These are phyloP conservation scores for Fusarium sp. DNA, from an alignment of 2,329 filamentous ascomycete genomes.

Conservation along the genomic window DNA sequence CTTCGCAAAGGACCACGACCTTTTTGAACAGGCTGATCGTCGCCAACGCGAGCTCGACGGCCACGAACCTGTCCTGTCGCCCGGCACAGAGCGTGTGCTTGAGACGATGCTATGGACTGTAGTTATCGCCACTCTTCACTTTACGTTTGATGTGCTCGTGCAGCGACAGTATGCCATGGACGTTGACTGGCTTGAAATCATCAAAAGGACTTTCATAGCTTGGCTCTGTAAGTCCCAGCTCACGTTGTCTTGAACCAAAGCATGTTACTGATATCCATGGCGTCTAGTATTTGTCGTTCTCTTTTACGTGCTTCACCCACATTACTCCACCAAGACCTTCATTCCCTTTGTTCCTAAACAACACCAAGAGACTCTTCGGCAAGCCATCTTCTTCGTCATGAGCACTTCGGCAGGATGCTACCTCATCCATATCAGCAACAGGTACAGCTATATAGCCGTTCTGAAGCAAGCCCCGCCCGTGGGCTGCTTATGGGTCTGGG, in stretches of 20 bases:
- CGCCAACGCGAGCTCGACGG: constrained; percentile 51
- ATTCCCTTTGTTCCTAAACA: constrained; percentile 61
- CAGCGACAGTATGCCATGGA: constrained; percentile 81
- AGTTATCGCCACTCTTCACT: constrained; percentile 76
- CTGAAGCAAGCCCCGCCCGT: constrained; percentile 93
- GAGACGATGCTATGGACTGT: constrained; percentile 69
- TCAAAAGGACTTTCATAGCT: constrained; percentile 63
- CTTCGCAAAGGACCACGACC: constrained; percentile 72
- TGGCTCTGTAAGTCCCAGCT: constrained; percentile 59
- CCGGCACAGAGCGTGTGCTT: constrained; percentile 62
- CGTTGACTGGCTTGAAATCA: constrained; percentile 68
- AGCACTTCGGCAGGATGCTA: constrained; percentile 77
- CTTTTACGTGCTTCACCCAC: constrained; percentile 67
- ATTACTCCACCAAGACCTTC: constrained; percentile 60
- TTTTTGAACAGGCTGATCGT: constrained; percentile 63
- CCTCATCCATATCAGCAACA: constrained; percentile 84
- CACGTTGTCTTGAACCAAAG: not conserved
- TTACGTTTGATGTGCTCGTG: constrained; percentile 82
- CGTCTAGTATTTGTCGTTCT: constrained; percentile 63
- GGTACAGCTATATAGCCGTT: constrained; percentile 81
- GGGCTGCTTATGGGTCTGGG: constrained; percentile 93
- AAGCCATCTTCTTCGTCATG: constrained; percentile 70
- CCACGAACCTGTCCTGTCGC: constrained; percentile 54
- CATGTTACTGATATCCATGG: constrained; percentile 2
- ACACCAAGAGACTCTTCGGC: constrained; percentile 62